phyloP scores from a whole-genome alignment of 176 grass and related monocot genomes.

The Bolboschoenus planiculmis region DNA sequence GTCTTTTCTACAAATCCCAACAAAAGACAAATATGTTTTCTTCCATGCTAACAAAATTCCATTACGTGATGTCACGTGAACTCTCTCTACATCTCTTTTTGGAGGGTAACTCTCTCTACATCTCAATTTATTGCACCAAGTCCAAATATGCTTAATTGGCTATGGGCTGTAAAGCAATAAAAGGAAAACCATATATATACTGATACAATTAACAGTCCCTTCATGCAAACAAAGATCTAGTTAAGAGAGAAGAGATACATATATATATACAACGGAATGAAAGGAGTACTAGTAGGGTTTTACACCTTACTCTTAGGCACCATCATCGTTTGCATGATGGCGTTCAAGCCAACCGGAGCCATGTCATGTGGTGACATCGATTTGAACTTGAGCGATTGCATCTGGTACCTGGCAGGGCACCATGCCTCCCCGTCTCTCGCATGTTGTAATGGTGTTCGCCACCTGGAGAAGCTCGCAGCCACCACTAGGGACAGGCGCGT shows the following conservation, averaged over 20 bases:
- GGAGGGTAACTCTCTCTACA: too few relatives aligned
- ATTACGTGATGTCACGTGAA: neutral
- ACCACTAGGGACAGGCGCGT: conserved; percentile 5
- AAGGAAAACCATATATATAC: neutral
- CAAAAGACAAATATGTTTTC: neutral
- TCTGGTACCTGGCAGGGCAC: conserved; percentile 2
- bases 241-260: neutral
- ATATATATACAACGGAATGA: neutral
- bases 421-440: neutral
- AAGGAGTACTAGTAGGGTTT: neutral
- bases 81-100: neutral
- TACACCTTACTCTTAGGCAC: neutral
- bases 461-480: conserved; percentile 11
- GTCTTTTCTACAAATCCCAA: neutral
- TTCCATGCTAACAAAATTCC: neutral
- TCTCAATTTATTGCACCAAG: neutral
- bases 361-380: conserved; percentile 29
- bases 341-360: neutral
- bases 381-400: conserved; percentile 20
- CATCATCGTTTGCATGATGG: conserved; percentile 7
- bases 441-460: conserved; percentile 13
- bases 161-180: neutral
- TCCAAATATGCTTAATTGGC: neutral
- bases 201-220: too few relatives aligned
- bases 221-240: neutral